phyloP scores from a whole-genome alignment of 23 red algal species.

The Pyropia yezoensis region DNA sequence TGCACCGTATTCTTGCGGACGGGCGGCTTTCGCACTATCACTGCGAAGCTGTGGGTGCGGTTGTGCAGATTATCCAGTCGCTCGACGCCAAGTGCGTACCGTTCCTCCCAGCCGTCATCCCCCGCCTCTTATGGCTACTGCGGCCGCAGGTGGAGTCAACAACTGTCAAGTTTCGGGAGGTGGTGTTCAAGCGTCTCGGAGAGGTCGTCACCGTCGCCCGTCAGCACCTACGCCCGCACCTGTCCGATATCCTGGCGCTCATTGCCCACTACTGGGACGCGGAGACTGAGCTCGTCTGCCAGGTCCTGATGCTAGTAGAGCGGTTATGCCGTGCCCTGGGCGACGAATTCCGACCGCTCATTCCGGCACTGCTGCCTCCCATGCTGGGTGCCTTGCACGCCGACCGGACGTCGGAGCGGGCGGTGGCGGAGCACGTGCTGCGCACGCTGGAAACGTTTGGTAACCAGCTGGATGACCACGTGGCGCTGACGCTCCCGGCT shows the following conservation, averaged over 20 bases:
- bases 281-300: constrained; percentile 11
- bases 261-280: constrained; percentile 60
- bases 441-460: constrained; percentile 63
- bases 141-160: constrained; percentile 17
- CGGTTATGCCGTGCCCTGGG: constrained; percentile 56
- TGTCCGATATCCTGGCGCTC: constrained; percentile 51
- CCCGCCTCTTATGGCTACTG: constrained; percentile 85
- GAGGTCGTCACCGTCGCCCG: constrained; percentile 63
- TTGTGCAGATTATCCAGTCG: constrained; percentile 68
- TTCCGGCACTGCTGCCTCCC: constrained; percentile 52
- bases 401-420: constrained; percentile 39
- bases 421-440: constrained; percentile 41
- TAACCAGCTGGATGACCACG: constrained; percentile 53
- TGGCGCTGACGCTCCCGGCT: constrained; percentile 37
- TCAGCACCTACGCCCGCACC: constrained; percentile 58
- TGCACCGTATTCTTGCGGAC: constrained; percentile 71
- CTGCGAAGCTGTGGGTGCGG: constrained; percentile 63
- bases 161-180: constrained; percentile 41
- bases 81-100: constrained; percentile 53
- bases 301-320: constrained; percentile 38
- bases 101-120: constrained; percentile 77
- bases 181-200: constrained; percentile 57
- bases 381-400: constrained; percentile 33
- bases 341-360: constrained; percentile 66
- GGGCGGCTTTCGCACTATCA: constrained; percentile 41